These are phyloP conservation scores for Lipomyces starkeyi DNA, from an alignment of 805 yeast species.

Conservation along the genomic window DNA sequence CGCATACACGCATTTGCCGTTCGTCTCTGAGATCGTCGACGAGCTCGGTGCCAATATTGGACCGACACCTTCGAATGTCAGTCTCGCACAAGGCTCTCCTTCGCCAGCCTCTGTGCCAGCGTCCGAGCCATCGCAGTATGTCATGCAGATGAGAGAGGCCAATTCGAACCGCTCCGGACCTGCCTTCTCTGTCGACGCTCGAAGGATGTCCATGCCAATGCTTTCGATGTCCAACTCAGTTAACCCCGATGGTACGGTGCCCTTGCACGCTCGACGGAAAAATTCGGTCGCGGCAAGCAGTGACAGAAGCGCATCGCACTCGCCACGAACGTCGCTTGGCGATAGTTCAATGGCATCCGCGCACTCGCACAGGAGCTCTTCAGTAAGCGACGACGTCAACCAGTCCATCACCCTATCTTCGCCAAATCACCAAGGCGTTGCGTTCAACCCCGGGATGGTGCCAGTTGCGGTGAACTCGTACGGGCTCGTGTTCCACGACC, in stretches of 20 bases:
- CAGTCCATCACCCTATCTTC: background rate
- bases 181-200: background rate
- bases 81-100: background rate
- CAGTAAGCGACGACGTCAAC: background rate
- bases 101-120: background rate
- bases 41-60: background rate
- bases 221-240: constrained; percentile 14
- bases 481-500: background rate
- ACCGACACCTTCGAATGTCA: background rate
- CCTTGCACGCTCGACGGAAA: constrained; percentile 19
- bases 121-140: background rate
- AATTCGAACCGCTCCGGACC: background rate
- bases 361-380: background rate
- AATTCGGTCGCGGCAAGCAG: background rate
- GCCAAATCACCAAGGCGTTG: background rate
- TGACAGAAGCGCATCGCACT: constrained; percentile 2
- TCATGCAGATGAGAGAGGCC: background rate
- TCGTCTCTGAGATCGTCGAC: background rate
- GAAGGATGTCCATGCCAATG: constrained; percentile 13
- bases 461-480: constrained; percentile 8
- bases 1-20: constrained; percentile 7
- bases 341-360: background rate
- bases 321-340: constrained; percentile 1
- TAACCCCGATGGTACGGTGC: constrained; percentile 19
- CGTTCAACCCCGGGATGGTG: background rate